Conservation (phyloP, 1,284 basidiomycete species). For the Rhodotorula sp. region DNA sequence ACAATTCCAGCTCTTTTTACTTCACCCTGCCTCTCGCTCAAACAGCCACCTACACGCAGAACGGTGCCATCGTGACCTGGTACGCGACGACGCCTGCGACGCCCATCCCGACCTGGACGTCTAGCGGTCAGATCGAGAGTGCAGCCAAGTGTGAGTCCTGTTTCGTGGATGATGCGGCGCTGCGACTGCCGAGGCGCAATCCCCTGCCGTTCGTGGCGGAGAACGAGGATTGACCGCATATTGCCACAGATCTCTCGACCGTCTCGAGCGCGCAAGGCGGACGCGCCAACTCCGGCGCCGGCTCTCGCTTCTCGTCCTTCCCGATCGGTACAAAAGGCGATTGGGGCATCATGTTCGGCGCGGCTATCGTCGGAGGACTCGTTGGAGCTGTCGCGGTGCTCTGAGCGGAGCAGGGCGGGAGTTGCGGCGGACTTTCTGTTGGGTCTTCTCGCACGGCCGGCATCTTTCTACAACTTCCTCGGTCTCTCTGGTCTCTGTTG, state of each 20-base stretch:
- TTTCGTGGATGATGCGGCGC: too few species aligned
- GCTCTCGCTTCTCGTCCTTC: neutral
- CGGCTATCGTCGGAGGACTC: slow-evolving; percentile 28
- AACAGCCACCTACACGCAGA: slow-evolving; percentile 20
- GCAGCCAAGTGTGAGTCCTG: slow-evolving; percentile 6
- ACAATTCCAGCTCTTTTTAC: neutral
- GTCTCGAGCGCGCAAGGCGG: slow-evolving; percentile 12
- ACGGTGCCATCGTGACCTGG: slow-evolving; percentile 21
- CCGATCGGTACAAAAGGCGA: neutral
- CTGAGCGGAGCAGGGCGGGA: neutral
- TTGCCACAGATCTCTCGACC: slow-evolving; percentile 22
- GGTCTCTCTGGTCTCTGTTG: too few species aligned
- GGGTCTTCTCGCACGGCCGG: too few species aligned
- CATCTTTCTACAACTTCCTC: too few species aligned
- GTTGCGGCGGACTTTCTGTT: too few species aligned
- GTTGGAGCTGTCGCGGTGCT: slow-evolving; percentile 29
- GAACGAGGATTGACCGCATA: too few species aligned
- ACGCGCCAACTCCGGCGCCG: neutral
- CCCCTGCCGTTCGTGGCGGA: too few species aligned
- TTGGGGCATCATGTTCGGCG: slow-evolving; percentile 19
- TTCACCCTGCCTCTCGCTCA: neutral
- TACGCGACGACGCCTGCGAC: slow-evolving; percentile 27
- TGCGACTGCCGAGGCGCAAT: too few species aligned
- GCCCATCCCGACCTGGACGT: slow-evolving; percentile 21
- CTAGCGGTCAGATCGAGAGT: slow-evolving; percentile 5